A percentile compares a stretch with the other conserved stretches of the same genome.
These are phyloP conservation scores for Primulina tabacum DNA, from an alignment of 257 asterid genomes.

Conservation along the genomic window DNA sequence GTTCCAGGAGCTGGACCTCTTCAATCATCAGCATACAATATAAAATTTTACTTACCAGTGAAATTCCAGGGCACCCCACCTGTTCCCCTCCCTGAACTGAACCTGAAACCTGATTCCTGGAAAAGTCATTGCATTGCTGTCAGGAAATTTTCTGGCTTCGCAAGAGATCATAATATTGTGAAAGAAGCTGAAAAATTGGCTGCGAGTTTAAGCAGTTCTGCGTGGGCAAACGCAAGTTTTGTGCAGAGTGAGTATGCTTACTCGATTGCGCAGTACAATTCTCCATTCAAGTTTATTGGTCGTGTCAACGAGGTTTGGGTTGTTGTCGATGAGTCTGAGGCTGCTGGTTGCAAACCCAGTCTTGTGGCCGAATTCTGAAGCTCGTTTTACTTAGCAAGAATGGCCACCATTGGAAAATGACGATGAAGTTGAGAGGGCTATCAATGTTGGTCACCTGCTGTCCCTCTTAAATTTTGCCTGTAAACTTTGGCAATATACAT, in stretches of 20 bases:
- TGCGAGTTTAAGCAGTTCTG: conserved; percentile 56
- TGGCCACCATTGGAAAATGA: background rate
- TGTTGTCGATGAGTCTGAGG: conserved; percentile 56
- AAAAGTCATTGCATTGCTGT: conserved; percentile 67
- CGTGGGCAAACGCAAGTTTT: conserved; percentile 63
- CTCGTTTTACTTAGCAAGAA: background rate
- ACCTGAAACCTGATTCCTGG: conserved; percentile 58
- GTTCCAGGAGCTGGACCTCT: conserved; percentile 88
- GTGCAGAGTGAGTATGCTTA: conserved; percentile 48
- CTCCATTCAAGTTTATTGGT: conserved; percentile 54
- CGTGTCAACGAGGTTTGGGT: conserved; percentile 86
- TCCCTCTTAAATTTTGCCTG: background rate
- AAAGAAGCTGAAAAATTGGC: conserved; percentile 82
- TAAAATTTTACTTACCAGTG: conserved; percentile 52
- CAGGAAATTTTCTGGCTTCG: conserved; percentile 73
- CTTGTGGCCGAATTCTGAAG: conserved; percentile 42
- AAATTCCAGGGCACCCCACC: conserved; percentile 68
- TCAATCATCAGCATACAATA: conserved; percentile 66
- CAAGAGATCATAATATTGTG: conserved; percentile 67
- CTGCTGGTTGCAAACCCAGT: conserved; percentile 42
- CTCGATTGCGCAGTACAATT: conserved; percentile 76
- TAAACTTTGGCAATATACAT: background rate
- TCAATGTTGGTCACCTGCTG: background rate
- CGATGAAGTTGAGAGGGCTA: no score
- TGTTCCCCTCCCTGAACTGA: conserved; percentile 69